Percentiles rank a stretch among this genome's conserved stretches.
Conservation (phyloP, 108 stramenopile species). For the Nitzschia putrida region DNA sequence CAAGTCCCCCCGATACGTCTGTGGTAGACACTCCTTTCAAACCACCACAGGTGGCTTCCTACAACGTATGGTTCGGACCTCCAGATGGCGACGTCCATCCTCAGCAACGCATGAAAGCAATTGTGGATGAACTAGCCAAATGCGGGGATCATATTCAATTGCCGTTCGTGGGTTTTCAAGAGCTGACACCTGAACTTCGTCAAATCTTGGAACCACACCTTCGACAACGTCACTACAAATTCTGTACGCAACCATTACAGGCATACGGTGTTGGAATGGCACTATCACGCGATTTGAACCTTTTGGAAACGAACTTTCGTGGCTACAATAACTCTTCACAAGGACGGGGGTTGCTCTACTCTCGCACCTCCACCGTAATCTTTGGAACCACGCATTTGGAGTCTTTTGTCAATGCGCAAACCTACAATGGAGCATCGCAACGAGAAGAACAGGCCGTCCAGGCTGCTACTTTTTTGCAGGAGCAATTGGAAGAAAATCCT, state of each 20-base stretch:
- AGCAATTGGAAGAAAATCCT: constrained; percentile 25
- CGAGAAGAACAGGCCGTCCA: constrained; percentile 47
- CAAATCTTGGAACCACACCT: constrained; percentile 39
- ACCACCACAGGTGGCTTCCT: constrained; percentile 43
- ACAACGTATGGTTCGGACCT: constrained; percentile 69
- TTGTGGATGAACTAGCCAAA: constrained; percentile 21
- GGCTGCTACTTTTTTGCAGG: constrained; percentile 42
- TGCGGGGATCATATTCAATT: constrained; percentile 11
- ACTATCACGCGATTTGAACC: constrained; percentile 9
- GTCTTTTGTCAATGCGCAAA: constrained; percentile 33
- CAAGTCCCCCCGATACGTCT: no score
- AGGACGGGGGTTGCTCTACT: constrained; percentile 55
- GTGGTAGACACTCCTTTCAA: not conserved
- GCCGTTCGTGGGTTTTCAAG: constrained; percentile 62
- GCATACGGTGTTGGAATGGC: constrained; percentile 54
- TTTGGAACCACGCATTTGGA: constrained; percentile 64
- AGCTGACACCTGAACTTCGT: constrained; percentile 44
- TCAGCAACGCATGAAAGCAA: constrained; percentile 53
- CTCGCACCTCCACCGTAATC: constrained; percentile 14
- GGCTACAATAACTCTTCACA: constrained; percentile 43
- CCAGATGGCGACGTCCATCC: constrained; percentile 39
- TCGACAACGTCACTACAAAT: constrained; percentile 34
- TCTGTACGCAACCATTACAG: constrained; percentile 38
- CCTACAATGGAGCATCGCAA: constrained; percentile 40
- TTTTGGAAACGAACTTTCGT: constrained; percentile 31